These are phyloP conservation scores for Trichoderma sp. DNA, from an alignment of 2,329 filamentous ascomycete species.

Conservation along the genomic window DNA sequence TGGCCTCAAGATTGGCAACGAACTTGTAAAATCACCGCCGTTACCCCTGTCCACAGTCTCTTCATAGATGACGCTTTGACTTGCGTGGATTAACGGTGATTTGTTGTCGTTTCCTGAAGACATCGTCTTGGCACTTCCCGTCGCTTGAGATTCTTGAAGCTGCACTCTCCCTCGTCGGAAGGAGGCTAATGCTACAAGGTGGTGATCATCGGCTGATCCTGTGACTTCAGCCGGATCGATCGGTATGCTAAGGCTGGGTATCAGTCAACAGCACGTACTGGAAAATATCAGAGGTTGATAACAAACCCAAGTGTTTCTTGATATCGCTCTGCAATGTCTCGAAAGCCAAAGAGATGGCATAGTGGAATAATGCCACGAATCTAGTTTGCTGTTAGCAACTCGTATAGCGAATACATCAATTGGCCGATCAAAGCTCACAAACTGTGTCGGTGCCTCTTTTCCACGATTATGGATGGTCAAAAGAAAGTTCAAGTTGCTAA, in stretches of 20 bases:
- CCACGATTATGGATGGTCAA: slow-evolving; percentile 20
- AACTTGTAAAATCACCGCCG: slow-evolving; percentile 1
- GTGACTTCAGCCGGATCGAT: slow-evolving; percentile 23
- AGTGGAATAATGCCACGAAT: slow-evolving; percentile 24
- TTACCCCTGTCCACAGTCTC: background rate
- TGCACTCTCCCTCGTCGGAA: slow-evolving; percentile 23
- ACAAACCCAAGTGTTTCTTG: slow-evolving; percentile 19
- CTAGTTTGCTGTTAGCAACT: background rate
- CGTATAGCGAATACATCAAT: background rate
- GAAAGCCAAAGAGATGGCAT: slow-evolving; percentile 25
- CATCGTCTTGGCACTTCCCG: slow-evolving; percentile 14
- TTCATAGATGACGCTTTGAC: slow-evolving; percentile 2
- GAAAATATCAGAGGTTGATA: background rate
- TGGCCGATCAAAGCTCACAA: background rate
- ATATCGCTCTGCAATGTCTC: slow-evolving; percentile 24
- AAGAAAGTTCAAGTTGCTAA: slow-evolving; percentile 24
- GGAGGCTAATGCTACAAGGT: slow-evolving; percentile 23
- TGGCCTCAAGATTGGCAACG: slow-evolving; percentile 17
- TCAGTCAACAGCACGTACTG: background rate
- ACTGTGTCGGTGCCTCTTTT: slow-evolving; percentile 22
- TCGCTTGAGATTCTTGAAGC: slow-evolving; percentile 20
- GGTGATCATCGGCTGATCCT: slow-evolving; percentile 24
- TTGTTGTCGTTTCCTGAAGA: slow-evolving; percentile 13
- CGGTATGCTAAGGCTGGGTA: background rate
- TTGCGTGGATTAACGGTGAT: slow-evolving; percentile 22